Percentiles rank a stretch among this genome's conserved stretches.
Evolutionary conservation across 75 land plant genomes (phyloP).

Genomic region (Cunninghamia lanceolata): DNA sequence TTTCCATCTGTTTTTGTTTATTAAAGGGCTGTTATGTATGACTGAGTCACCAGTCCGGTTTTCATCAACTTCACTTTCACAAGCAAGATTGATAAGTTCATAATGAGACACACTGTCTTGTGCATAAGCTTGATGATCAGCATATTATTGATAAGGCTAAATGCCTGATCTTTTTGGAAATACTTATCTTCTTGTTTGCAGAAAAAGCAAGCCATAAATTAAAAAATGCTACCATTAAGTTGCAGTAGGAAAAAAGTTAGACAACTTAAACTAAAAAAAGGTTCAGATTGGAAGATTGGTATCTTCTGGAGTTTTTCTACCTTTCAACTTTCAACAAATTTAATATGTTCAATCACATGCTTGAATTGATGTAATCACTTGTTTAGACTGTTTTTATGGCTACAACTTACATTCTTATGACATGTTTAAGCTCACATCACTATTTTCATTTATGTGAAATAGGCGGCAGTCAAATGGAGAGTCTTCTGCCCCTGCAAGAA

Average conservation of each 20-base stretch:
- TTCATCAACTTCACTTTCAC: not conserved
- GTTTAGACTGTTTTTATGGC: not conserved
- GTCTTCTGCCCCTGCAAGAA: slow-evolving; percentile 26
- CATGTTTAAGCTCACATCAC: not conserved
- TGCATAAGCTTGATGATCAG: not conserved
- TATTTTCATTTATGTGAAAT: not conserved
- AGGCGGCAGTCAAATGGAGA: slow-evolving; percentile 63
- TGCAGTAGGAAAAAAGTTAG: not conserved
- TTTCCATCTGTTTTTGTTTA: not conserved
- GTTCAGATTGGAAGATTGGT: not conserved
- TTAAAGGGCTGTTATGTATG: not conserved
- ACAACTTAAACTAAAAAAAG: not conserved
- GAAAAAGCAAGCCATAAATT: not conserved
- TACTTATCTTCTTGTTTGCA: not conserved
- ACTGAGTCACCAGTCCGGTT: not conserved
- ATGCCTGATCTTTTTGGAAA: not conserved
- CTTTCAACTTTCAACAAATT: not conserved
- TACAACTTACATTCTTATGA: not conserved
- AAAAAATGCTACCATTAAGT: not conserved
- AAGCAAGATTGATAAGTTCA: not conserved
- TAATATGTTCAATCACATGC: not conserved
- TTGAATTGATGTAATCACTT: not conserved
- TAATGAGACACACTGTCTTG: not conserved
- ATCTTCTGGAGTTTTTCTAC: not conserved
- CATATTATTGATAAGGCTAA: not conserved